Base-by-base conservation (phyloP, 2,329 filamentous ascomycete genomes). In the Plenodomus biglobosus region DNA sequence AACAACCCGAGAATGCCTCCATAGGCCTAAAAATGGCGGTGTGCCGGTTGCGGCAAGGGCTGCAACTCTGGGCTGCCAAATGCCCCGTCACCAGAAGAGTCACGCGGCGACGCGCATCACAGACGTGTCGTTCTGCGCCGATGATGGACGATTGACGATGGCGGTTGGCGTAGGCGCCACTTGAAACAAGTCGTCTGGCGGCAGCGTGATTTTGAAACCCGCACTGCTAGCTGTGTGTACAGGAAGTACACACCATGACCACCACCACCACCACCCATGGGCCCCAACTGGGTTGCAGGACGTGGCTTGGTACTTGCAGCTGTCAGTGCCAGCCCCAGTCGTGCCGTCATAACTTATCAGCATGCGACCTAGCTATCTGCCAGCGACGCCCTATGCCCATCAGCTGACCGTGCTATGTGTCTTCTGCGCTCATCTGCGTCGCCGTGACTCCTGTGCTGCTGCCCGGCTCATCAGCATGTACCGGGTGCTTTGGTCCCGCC, bases 161-260 rank as follows among this genome's bases (percentile, higher is more conserved):
- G 56, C 48, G 49, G 49, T 57, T 42, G 50, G 50, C 46, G 52
- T 55, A 58, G 55, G 53, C 50, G 53, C 52, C 38, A 36, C 88
- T 89, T 18, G 96, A 95, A 65, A 85, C 90, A 0, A 85, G 53
- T 89, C 45, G 88, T 90, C 1, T 40, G 50, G 59, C 42, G 56
- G 50, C 58, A 65, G 60, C 62, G 48, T 57, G 46, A 56, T 59
- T 52, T 53, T 35, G 53, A 57, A 47, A 45, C 48, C 46, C 53
- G n/a, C n/a, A n/a, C n/a, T n/a, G n/a, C n/a, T n/a, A n/a, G n/a
- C n/a, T n/a, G n/a, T n/a, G n/a, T n/a, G n/a, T n/a, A n/a, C n/a
- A n/a, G n/a, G n/a, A n/a, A n/a, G n/a, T n/a, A n/a, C n/a, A n/a
- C n/a, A n/a, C n/a, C n/a, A n/a, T n/a, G n/a, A n/a, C n/a, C n/a